phyloP scores from a whole-genome alignment of 2,329 filamentous ascomycete genomes.

The Lasiodiplodia hormozganensis region DNA sequence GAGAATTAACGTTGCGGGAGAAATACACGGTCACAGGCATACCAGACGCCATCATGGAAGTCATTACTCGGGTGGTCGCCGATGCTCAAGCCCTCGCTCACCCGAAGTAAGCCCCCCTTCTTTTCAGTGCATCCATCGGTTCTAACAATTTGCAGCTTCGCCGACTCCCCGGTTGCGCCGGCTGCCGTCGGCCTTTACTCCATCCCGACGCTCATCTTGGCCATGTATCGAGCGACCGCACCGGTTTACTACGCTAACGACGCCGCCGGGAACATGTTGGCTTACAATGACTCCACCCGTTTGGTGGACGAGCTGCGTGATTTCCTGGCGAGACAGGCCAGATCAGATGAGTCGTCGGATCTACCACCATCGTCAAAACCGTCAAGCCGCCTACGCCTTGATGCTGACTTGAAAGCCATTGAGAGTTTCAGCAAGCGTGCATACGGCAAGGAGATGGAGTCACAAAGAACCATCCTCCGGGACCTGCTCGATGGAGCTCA shows the following conservation, averaged over 20 bases:
- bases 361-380: slow-evolving; percentile 42
- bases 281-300: slow-evolving; percentile 69
- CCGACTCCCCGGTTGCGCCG: slow-evolving; percentile 65
- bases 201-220: slow-evolving; percentile 74
- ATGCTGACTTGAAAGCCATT: slow-evolving; percentile 61
- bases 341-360: slow-evolving; percentile 40
- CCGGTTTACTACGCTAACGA: slow-evolving; percentile 74
- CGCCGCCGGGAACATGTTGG: slow-evolving; percentile 65
- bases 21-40: slow-evolving; percentile 88
- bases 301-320: slow-evolving; percentile 61
- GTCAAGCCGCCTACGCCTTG: slow-evolving; percentile 54
- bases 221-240: slow-evolving; percentile 80
- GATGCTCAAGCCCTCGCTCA: slow-evolving; percentile 62
- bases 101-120: slow-evolving; percentile 50
- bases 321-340: slow-evolving; percentile 54
- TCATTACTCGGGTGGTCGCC: slow-evolving; percentile 62
- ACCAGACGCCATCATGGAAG: slow-evolving; percentile 76
- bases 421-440: slow-evolving; percentile 66
- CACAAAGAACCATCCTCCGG: slow-evolving; percentile 66
- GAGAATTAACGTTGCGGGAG: slow-evolving; percentile 81
- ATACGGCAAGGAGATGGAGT: slow-evolving; percentile 70
- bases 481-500: slow-evolving; percentile 69
- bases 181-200: slow-evolving; percentile 74
- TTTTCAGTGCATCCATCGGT: not conserved
- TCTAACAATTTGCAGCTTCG: slow-evolving; percentile 36